phyloP scores from a whole-genome alignment of 257 asterid genomes.

The Solanum rostratum region DNA sequence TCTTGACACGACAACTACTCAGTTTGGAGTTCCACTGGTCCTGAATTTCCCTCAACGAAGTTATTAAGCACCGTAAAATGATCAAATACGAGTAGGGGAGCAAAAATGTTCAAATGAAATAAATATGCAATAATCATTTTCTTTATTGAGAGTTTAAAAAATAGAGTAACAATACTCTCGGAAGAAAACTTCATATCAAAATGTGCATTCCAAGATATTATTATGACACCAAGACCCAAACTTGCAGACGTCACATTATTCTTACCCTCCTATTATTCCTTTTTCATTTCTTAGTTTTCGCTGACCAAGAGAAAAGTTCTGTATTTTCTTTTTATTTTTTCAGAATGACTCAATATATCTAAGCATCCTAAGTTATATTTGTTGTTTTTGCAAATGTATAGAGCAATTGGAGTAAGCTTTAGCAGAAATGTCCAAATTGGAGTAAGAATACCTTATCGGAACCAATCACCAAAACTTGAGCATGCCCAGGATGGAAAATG shows the following conservation, averaged over 20 bases:
- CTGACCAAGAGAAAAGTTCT: background rate
- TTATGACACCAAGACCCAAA: background rate
- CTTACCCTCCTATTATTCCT: background rate
- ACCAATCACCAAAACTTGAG: slow-evolving; percentile 26
- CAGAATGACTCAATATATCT: background rate
- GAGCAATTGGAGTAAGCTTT: background rate
- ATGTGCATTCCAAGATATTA: background rate
- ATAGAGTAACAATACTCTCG: background rate
- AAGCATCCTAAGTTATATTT: background rate
- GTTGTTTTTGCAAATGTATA: background rate
- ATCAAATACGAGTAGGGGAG: background rate
- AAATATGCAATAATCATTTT: background rate
- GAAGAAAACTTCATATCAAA: background rate
- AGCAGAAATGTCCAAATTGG: background rate
- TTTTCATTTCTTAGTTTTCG: background rate
- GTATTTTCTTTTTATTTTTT: background rate
- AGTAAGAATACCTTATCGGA: background rate
- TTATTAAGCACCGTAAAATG: background rate
- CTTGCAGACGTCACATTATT: background rate
- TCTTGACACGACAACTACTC: background rate
- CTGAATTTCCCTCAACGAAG: background rate
- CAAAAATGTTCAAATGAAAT: background rate
- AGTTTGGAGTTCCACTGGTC: background rate
- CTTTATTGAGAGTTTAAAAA: background rate
- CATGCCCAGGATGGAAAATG: slow-evolving; percentile 30